Evolutionary conservation across 352 stramenopile genomes (phyloP), one percentile per base, ranked within the genome.

Genomic region (Pythium grandisporangium): DNA sequence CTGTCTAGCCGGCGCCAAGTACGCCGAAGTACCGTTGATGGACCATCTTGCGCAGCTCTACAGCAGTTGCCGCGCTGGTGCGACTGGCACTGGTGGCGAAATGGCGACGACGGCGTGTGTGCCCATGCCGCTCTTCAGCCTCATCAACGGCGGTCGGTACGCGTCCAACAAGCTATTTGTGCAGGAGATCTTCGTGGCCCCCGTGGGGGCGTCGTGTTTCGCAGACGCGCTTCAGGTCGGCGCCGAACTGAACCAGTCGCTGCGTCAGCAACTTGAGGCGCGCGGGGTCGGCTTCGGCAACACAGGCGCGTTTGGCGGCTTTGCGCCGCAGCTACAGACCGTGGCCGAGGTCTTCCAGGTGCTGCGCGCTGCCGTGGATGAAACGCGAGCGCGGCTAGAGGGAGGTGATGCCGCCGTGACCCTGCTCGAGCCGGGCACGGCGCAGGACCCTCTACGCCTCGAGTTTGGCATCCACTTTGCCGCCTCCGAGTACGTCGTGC

Each of bases 41-140:
- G 69, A 87, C 20, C 72, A 84, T 37, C 58, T 87, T 20, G 69
- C 71, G 2, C 41, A 50, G 23, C 42, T 90, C 7, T 46, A 62
- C 6, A n/a, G n/a, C n/a, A n/a, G n/a, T n/a, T n/a, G n/a, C n/a
- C n/a, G n/a, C n/a, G n/a, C n/a, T n/a, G n/a, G n/a, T n/a, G n/a
- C n/a, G n/a, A n/a, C n/a, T n/a, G n/a, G n/a, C n/a, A n/a, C n/a
- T n/a, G n/a, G n/a, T n/a, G 71, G 80, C 27, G 42, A 70, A 11
- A 57, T 61, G 1, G 22, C 61, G 0, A 67, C 82, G 44, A 71
- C 40, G 13, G 41, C 63, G 11, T 80, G 70, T 23, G 24, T 85
- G 0, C 74, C 77, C 4, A 84, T 91, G 69, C 77, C 77, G 20
- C 55, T 83, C 3, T 82, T 91, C 14, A 87, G 71, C 29, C 40